Conservation (phyloP, 208 protist species). For the Crithidia thermophila region DNA sequence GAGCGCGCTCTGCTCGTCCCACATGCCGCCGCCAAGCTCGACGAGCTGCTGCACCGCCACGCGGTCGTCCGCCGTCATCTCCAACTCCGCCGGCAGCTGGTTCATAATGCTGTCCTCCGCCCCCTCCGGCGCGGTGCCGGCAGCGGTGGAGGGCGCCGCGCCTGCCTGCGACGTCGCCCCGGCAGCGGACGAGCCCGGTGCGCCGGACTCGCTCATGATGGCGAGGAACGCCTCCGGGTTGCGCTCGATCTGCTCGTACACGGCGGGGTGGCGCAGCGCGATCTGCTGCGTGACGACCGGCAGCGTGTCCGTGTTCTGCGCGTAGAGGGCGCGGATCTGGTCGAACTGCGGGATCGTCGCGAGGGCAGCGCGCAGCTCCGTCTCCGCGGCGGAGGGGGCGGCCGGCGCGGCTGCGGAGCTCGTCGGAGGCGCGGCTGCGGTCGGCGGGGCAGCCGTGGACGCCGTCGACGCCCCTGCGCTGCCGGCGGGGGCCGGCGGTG, state of each 20-base stretch:
- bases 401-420: not conserved
- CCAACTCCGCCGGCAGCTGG: conserved; percentile 26
- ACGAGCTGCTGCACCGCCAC: conserved; percentile 68
- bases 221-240: conserved; percentile 68
- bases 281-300: conserved; percentile 74
- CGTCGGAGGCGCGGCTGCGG: not conserved
- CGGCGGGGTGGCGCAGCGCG: conserved; percentile 58
- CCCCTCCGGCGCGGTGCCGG: not conserved
- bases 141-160: conserved; percentile 4
- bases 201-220: conserved; percentile 66
- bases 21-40: conserved; percentile 76
- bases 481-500: conserved; percentile 13
- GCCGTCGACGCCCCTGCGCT: too few relatives aligned
- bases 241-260: conserved; percentile 65
- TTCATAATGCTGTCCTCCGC: conserved; percentile 23
- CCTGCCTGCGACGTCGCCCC: not conserved
- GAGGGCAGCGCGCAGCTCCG: conserved; percentile 52
- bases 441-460: not conserved
- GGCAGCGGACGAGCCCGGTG: not conserved
- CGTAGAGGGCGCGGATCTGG: conserved; percentile 63
- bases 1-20: conserved; percentile 69
- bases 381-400: not conserved
- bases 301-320: conserved; percentile 61
- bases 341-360: conserved; percentile 75
- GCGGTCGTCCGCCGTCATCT: conserved; percentile 54